Percentiles rank a stretch among this genome's conserved stretches.
Conservation (phyloP, 2,329 filamentous ascomycete genomes). For the Fusarium zealandicum region DNA sequence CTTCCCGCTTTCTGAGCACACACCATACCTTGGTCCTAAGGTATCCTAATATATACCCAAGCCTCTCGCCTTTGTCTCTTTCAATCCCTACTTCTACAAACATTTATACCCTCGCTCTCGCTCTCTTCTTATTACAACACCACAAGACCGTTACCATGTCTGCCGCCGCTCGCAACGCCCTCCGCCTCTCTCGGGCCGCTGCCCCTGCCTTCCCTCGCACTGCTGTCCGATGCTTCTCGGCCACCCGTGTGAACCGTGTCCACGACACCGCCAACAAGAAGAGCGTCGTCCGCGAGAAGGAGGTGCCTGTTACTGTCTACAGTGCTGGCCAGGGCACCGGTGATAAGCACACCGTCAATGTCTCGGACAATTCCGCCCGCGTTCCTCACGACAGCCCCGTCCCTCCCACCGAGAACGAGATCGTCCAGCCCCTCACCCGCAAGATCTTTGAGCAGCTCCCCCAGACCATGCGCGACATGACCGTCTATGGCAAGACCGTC, state of each 20-base stretch:
- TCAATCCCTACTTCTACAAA: not conserved
- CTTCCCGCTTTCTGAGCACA: slow-evolving; percentile 14
- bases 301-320: slow-evolving; percentile 65
- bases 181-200: slow-evolving; percentile 46
- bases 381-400: slow-evolving; percentile 52
- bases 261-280: slow-evolving; percentile 54
- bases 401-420: slow-evolving; percentile 54
- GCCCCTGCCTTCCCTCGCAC: slow-evolving; percentile 38
- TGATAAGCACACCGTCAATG: slow-evolving; percentile 64
- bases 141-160: slow-evolving; percentile 44
- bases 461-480: slow-evolving; percentile 73
- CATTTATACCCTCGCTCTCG: slow-evolving; percentile 7
- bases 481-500: slow-evolving; percentile 73
- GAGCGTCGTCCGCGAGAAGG: slow-evolving; percentile 63
- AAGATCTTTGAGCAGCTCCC: slow-evolving; percentile 64
- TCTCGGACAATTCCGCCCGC: slow-evolving; percentile 52
- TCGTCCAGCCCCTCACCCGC: slow-evolving; percentile 60
- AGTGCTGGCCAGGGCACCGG: slow-evolving; percentile 51
- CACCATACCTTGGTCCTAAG: not conserved
- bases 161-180: slow-evolving; percentile 45
- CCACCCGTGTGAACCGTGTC: slow-evolving; percentile 43
- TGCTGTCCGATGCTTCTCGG: slow-evolving; percentile 46
- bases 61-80: not conserved
- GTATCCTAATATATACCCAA: slow-evolving; percentile 16
- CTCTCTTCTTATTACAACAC: slow-evolving; percentile 15